phyloP scores from a whole-genome alignment of 306 rosid species.

The Senna tora region DNA sequence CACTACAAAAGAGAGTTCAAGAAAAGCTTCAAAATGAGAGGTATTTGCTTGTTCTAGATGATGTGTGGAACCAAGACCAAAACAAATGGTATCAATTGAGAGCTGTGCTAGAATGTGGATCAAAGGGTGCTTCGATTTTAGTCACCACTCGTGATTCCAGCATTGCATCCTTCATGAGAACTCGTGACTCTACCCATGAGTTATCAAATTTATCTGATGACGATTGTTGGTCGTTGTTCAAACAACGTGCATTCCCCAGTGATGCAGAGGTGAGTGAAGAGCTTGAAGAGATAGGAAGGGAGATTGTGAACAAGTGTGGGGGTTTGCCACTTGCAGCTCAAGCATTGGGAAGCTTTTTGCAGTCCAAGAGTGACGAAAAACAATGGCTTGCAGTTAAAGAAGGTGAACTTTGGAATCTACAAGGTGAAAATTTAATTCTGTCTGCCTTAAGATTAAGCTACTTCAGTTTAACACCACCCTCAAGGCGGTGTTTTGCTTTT shows the following conservation, averaged over 20 bases:
- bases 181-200: neutral
- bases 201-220: slow-evolving; percentile 14
- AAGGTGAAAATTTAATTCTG: neutral
- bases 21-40: slow-evolving; percentile 6
- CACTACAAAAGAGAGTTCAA: neutral
- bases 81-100: slow-evolving; percentile 36
- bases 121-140: slow-evolving; percentile 31
- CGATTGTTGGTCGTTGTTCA: slow-evolving; percentile 42
- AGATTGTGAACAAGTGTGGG: no score
- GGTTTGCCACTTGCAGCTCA: neutral
- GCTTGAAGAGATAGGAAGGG: no score
- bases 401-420: slow-evolving; percentile 2
- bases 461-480: neutral
- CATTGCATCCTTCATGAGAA: slow-evolving; percentile 38
- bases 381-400: neutral
- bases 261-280: neutral
- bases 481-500: slow-evolving; percentile 13
- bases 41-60: slow-evolving; percentile 35
- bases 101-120: slow-evolving; percentile 25
- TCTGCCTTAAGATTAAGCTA: slow-evolving; percentile 26
- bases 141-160: slow-evolving; percentile 33
- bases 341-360: neutral
- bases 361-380: neutral
- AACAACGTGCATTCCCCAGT: slow-evolving; percentile 27
- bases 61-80: slow-evolving; percentile 44